Conservation (phyloP, 768 basidiomycete species). For the Cantharellus anzutake region DNA sequence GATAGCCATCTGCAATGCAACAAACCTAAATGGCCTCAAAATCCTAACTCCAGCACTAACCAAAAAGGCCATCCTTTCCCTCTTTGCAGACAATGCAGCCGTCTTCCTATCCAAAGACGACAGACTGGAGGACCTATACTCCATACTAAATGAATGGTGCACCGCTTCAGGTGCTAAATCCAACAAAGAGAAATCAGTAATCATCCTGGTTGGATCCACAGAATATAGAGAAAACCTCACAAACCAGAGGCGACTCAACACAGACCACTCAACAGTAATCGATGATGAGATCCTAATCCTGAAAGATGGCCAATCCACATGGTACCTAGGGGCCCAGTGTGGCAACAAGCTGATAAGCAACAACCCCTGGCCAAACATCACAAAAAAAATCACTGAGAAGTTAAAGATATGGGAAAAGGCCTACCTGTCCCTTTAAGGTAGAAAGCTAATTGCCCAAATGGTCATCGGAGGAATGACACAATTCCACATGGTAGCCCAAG, state of each 20-base stretch:
- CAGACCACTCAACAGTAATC: background rate
- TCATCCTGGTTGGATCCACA: slow-evolving; percentile 10
- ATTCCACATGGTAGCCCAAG: background rate
- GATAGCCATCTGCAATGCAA: background rate
- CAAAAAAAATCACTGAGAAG: slow-evolving; percentile 6
- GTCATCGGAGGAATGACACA: background rate
- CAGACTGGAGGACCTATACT: slow-evolving; percentile 4
- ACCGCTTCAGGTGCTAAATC: slow-evolving; percentile 13
- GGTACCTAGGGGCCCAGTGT: slow-evolving; percentile 10
- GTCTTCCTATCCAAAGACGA: slow-evolving; percentile 11
- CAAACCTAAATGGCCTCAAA: slow-evolving; percentile 2
- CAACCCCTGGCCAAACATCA: slow-evolving; percentile 1
- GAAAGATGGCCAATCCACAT: slow-evolving; percentile 6
- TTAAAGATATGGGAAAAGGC: background rate
- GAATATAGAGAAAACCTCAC: slow-evolving; percentile 3
- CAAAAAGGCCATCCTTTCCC: background rate
- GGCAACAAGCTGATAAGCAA: slow-evolving; percentile 8
- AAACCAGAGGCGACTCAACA: background rate
- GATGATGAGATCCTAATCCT: background rate
- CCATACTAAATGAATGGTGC: slow-evolving; percentile 13
- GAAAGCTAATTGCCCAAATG: background rate
- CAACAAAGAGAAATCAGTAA: slow-evolving; percentile 12
- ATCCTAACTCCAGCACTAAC: background rate
- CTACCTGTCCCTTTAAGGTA: slow-evolving; percentile 1
- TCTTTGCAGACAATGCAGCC: slow-evolving; percentile 15